Conservation (phyloP, 192 early-diverging fungal species). For the Coemansia aciculifera region DNA sequence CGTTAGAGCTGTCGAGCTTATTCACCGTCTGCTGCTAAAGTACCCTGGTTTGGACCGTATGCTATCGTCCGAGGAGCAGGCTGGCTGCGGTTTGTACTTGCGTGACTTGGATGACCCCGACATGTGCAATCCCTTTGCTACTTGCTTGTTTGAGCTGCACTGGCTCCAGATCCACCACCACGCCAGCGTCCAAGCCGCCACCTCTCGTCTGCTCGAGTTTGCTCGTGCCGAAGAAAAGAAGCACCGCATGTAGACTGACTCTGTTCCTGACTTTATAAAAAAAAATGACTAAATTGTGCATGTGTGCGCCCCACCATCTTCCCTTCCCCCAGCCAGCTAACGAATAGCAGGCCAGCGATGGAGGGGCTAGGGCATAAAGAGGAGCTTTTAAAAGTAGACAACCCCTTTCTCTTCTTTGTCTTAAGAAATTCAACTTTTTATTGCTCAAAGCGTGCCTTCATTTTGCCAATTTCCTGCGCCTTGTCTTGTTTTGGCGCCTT, state of each 20-base stretch:
- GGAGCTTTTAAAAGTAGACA: background rate
- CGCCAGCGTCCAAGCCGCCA: slow-evolving; percentile 37
- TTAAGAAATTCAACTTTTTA: slow-evolving; percentile 14
- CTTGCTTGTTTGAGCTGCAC: slow-evolving; percentile 84
- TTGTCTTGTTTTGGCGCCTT: background rate
- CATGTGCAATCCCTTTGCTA: slow-evolving; percentile 92
- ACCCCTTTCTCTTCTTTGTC: slow-evolving; percentile 12
- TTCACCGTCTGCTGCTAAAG: slow-evolving; percentile 54
- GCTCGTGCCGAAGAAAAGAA: slow-evolving; percentile 46
- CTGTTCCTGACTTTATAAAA: background rate
- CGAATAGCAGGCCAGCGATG: background rate
- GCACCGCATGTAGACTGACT: slow-evolving; percentile 27
- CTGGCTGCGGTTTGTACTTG: slow-evolving; percentile 80
- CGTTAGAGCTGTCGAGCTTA: slow-evolving; percentile 63
- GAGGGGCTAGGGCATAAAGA: background rate
- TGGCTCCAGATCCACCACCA: slow-evolving; percentile 60
- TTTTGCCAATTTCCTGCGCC: background rate
- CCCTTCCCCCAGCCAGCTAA: background rate
- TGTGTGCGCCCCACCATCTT: background rate
- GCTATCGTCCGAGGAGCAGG: slow-evolving; percentile 64
- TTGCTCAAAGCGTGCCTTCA: background rate
- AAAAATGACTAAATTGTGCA: background rate
- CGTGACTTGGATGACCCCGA: slow-evolving; percentile 87
- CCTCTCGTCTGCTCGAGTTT: slow-evolving; percentile 33
- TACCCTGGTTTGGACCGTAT: slow-evolving; percentile 65